phyloP scores from a whole-genome alignment of 495 filamentous ascomycete genomes.

The Cladorrhinum samala region DNA sequence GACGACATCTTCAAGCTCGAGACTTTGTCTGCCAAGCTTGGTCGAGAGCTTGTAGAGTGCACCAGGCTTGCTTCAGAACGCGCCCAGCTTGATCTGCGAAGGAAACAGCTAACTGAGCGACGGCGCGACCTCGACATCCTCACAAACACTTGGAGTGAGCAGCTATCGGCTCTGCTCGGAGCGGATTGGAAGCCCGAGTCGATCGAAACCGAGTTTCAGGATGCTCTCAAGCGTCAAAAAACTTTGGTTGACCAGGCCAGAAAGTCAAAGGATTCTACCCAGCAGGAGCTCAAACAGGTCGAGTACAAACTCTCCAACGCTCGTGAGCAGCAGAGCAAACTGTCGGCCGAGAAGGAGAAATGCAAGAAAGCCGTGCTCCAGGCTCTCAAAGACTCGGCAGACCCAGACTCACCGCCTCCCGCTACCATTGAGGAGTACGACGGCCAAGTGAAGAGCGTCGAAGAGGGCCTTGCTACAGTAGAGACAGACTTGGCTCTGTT shows the following conservation, averaged over 20 bases:
- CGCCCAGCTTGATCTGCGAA: conserved; percentile 71
- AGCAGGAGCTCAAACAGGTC: conserved; percentile 67
- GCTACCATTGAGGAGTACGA: conserved; percentile 37
- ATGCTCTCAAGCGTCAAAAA: conserved; percentile 50
- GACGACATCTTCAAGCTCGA: conserved; percentile 60
- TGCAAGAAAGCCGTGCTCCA: conserved; percentile 45
- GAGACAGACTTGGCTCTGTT: conserved; percentile 60
- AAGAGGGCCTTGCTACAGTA: conserved; percentile 54
- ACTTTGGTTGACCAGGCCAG: conserved; percentile 52
- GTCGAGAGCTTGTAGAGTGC: conserved; percentile 69
- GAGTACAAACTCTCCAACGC: conserved; percentile 67
- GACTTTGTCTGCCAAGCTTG: conserved; percentile 58
- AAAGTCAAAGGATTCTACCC: conserved; percentile 59
- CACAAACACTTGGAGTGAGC: conserved; percentile 63
- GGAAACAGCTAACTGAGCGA: conserved; percentile 66
- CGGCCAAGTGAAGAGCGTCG: conserved; percentile 37
- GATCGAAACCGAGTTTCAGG: conserved; percentile 67
- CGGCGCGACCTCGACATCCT: conserved; percentile 69
- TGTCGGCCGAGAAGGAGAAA: conserved; percentile 55
- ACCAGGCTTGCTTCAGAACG: conserved; percentile 71
- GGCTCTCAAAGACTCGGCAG: conserved; percentile 34
- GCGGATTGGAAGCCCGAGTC: conserved; percentile 60
- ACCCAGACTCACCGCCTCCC: conserved; percentile 15
- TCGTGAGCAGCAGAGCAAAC: conserved; percentile 55
- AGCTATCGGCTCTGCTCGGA: conserved; percentile 57